Percentiles rank a stretch among this genome's conserved stretches.
Conservation (phyloP, 768 basidiomycete species). For the Lentinula edodes region DNA sequence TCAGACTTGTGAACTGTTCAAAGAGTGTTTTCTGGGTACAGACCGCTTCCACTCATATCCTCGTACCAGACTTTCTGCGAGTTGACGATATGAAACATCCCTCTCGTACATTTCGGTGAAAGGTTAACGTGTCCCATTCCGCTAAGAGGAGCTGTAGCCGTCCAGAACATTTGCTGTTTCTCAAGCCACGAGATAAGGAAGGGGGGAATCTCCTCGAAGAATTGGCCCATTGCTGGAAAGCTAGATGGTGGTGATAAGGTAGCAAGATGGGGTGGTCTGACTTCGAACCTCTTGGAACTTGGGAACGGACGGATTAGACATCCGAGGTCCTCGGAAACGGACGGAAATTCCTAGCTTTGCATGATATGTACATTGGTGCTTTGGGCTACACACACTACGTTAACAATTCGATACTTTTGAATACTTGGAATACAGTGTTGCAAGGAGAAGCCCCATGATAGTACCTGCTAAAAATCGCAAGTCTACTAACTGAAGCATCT, state of each 20-base stretch:
- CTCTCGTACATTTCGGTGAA: slow-evolving; percentile 36
- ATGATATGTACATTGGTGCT: not conserved
- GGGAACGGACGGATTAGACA: not conserved
- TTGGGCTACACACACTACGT: too few species aligned
- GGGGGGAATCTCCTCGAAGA: slow-evolving; percentile 35
- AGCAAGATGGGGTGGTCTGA: not conserved
- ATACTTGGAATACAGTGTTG: not conserved
- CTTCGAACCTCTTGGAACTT: too few species aligned
- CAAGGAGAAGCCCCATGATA: slow-evolving; percentile 1
- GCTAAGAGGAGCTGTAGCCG: slow-evolving; percentile 39
- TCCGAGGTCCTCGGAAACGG: not conserved
- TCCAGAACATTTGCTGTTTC: slow-evolving; percentile 42
- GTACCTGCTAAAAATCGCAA: not conserved
- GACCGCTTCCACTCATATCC: slow-evolving; percentile 67
- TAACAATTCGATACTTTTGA: not conserved
- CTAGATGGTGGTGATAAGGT: not conserved
- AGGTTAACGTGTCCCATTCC: slow-evolving; percentile 39
- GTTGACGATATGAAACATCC: slow-evolving; percentile 55
- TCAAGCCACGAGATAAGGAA: slow-evolving; percentile 33
- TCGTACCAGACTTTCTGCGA: slow-evolving; percentile 64
- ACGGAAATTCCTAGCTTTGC: not conserved
- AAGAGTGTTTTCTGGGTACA: slow-evolving; percentile 10
- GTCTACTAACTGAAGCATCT: not conserved
- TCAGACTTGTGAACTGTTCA: not conserved
- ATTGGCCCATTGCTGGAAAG: slow-evolving; percentile 28